phyloP scores from a whole-genome alignment of 78 protist species.

The Tieghemostelium lacteum region DNA sequence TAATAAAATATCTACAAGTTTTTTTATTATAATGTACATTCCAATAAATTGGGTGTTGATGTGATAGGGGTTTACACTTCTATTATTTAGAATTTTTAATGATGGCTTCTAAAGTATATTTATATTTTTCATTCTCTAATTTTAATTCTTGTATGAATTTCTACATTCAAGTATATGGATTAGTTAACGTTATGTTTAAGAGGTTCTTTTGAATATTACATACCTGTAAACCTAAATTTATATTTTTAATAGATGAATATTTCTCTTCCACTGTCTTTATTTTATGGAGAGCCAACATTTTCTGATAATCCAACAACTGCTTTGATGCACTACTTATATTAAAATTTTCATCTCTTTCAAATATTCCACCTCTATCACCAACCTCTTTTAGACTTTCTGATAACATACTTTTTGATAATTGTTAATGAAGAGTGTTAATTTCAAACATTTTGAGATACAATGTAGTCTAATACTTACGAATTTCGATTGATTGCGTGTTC shows the following conservation, averaged over 20 bases:
- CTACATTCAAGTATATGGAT: constrained; percentile 1
- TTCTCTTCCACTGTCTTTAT: constrained; percentile 59
- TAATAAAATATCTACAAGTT: too few species aligned
- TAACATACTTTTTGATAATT: constrained; percentile 13
- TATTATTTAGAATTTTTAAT: constrained; percentile 15
- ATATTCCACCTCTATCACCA: constrained; percentile 52
- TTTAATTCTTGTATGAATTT: constrained; percentile 47
- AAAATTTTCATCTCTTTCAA: constrained; percentile 65
- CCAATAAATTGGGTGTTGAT: too few species aligned
- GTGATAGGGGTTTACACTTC: too few species aligned
- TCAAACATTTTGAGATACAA: background rate
- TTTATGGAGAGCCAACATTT: constrained; percentile 56
- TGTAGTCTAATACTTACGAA: constrained; percentile 9
- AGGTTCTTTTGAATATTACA: background rate
- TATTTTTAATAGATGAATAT: constrained; percentile 57
- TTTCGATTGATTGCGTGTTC: constrained; percentile 43
- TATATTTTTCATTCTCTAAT: constrained; percentile 62
- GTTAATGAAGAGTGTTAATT: too few species aligned
- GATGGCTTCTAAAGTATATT: constrained; percentile 44
- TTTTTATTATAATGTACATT: too few species aligned
- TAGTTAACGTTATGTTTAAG: background rate
- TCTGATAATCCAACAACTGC: constrained; percentile 66
- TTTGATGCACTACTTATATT: constrained; percentile 69
- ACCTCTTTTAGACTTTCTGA: constrained; percentile 69
- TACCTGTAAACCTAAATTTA: constrained; percentile 63